Evolutionary conservation across 768 basidiomycete genomes (phyloP).

Genomic region (Fibroporia radiculosa): DNA sequence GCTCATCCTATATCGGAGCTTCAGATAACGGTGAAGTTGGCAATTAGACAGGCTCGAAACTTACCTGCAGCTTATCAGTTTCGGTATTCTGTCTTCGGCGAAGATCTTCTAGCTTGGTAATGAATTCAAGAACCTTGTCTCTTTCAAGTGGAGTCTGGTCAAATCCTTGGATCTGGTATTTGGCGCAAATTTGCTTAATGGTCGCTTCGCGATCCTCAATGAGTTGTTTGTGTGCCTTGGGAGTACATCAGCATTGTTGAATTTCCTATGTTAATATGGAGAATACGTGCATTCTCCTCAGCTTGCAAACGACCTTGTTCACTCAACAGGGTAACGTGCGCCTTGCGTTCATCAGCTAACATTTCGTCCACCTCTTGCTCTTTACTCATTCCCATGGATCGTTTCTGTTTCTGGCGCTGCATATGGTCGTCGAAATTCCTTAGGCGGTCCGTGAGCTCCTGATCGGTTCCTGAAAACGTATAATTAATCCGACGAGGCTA

Average conservation of each 20-base stretch:
- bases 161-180: conserved; percentile 68
- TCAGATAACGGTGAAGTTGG: background rate
- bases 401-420: conserved; percentile 40
- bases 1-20: conserved; percentile 38
- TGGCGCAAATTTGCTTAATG: conserved; percentile 61
- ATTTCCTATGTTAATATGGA: background rate
- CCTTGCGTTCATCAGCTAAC: conserved; percentile 36
- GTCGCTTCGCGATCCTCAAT: conserved; percentile 63
- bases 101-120: conserved; percentile 53
- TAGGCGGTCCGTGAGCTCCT: conserved; percentile 53
- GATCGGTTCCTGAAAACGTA: conserved; percentile 50
- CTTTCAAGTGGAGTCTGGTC: conserved; percentile 62
- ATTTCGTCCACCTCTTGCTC: conserved; percentile 60
- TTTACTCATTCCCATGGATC: conserved; percentile 38
- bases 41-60: background rate
- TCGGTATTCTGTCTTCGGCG: conserved; percentile 55
- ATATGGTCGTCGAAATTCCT: conserved; percentile 56
- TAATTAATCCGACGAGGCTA: background rate
- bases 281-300: conserved; percentile 53
- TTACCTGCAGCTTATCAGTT: conserved; percentile 62
- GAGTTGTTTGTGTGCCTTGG: conserved; percentile 66
- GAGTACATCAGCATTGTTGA: no score
- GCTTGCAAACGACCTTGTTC: conserved; percentile 64
- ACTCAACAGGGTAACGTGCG: conserved; percentile 49
- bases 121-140: conserved; percentile 68